These are phyloP conservation scores for Trichocladium uniseriatum DNA, from an alignment of 495 filamentous ascomycete genomes.

Conservation along the genomic window DNA sequence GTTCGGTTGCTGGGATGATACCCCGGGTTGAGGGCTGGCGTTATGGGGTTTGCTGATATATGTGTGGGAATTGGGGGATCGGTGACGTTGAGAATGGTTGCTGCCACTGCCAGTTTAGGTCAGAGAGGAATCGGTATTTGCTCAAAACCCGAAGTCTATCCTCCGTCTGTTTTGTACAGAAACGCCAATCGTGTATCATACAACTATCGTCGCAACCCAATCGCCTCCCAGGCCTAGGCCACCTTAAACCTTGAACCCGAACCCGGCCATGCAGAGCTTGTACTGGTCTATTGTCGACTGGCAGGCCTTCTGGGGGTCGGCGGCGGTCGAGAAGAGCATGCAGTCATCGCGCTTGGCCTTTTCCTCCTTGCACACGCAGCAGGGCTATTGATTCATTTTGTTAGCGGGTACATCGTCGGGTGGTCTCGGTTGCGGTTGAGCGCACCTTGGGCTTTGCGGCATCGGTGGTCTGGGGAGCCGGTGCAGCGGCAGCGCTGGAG, in stretches of 20 bases:
- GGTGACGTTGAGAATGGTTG: neutral
- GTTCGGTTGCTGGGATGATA: neutral
- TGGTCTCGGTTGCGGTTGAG: neutral
- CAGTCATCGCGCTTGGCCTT: conserved; percentile 91
- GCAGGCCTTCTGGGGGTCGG: conserved; percentile 72
- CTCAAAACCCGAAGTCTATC: conserved; percentile 5
- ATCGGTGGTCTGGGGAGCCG: conserved; percentile 12
- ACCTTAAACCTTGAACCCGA: conserved; percentile 68
- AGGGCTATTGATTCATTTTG: conserved; percentile 49
- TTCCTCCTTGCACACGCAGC: conserved; percentile 95
- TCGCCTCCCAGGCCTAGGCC: neutral
- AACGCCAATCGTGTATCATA: conserved; percentile 6
- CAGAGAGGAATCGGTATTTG: conserved; percentile 2
- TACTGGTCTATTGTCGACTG: conserved; percentile 73
- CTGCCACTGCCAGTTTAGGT: neutral
- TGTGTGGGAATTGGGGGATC: neutral
- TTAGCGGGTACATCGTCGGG: neutral
- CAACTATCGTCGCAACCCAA: conserved; percentile 8
- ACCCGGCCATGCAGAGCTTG: conserved; percentile 85
- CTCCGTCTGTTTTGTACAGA: neutral
- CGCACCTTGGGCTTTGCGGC: conserved; percentile 40
- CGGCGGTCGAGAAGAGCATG: conserved; percentile 86
- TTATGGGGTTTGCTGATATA: neutral
- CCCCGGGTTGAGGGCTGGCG: neutral
- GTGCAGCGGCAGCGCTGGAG: conserved; percentile 17